Conservation (phyloP, 2,329 filamentous ascomycete genomes). For the Pezicula rhizophila region DNA sequence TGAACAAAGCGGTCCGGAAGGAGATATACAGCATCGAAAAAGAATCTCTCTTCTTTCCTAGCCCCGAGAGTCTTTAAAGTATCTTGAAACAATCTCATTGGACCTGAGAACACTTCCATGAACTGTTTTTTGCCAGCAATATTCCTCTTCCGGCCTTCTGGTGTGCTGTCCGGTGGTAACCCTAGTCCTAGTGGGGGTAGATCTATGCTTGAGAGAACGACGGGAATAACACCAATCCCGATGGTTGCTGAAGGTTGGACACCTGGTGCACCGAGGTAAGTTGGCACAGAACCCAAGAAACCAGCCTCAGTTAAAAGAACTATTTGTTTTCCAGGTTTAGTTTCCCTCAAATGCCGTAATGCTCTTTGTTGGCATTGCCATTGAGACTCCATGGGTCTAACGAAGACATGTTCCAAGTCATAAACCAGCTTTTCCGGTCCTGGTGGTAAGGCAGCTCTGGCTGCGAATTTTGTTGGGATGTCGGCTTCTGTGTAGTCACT, state of each 20-base stretch:
- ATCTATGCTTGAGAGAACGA: slow-evolving; percentile 32
- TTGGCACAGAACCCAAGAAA: slow-evolving; percentile 32
- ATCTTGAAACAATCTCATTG: slow-evolving; percentile 2
- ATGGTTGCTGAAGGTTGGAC: slow-evolving; percentile 32
- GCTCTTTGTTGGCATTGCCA: slow-evolving; percentile 29
- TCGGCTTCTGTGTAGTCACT: slow-evolving; percentile 22
- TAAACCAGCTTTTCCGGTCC: slow-evolving; percentile 27
- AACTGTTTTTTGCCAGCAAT: slow-evolving; percentile 19
- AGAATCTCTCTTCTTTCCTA: slow-evolving; percentile 15
- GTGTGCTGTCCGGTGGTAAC: slow-evolving; percentile 32
- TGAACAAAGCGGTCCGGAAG: slow-evolving; percentile 25
- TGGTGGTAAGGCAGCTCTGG: slow-evolving; percentile 13
- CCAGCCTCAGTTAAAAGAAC: slow-evolving; percentile 37
- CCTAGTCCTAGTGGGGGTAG: slow-evolving; percentile 33
- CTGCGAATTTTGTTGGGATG: slow-evolving; percentile 15
- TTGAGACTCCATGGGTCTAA: slow-evolving; percentile 27
- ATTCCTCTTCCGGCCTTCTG: slow-evolving; percentile 32
- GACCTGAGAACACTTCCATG: slow-evolving; percentile 8
- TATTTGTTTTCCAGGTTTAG: slow-evolving; percentile 31
- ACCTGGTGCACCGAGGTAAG: slow-evolving; percentile 33
- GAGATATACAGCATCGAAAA: slow-evolving; percentile 19
- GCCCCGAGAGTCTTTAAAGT: slow-evolving; percentile 25
- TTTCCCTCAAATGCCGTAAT: slow-evolving; percentile 28
- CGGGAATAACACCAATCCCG: slow-evolving; percentile 33
- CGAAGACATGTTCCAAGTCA: slow-evolving; percentile 30